phyloP scores from a whole-genome alignment of 2,329 filamentous ascomycete species.

The Chaetomiaceae sp. region DNA sequence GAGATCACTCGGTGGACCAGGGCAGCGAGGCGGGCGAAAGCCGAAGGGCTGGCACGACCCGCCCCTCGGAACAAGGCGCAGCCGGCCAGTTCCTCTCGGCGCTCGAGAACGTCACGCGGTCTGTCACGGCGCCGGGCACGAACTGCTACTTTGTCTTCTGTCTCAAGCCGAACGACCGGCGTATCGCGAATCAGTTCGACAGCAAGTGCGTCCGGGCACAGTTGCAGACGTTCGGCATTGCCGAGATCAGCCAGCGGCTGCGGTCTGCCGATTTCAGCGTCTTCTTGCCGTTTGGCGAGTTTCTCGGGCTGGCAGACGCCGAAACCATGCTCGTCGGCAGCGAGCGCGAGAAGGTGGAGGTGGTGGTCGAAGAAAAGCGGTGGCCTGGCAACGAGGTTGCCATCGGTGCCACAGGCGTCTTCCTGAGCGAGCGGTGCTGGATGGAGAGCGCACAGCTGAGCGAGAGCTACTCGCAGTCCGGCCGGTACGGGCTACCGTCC shows the following conservation, averaged over 20 bases:
- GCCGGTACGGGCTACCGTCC: constrained; percentile 50
- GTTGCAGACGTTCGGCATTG: constrained; percentile 91
- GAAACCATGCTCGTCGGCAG: constrained; percentile 85
- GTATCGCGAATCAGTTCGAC: constrained; percentile 98
- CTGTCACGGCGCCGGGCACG: constrained; percentile 72
- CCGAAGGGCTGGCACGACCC: constrained; percentile 38
- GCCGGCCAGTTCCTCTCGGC: constrained; percentile 88
- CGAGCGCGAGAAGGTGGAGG: constrained; percentile 85
- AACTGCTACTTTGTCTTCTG: constrained; percentile 98
- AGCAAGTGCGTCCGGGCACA: constrained; percentile 96
- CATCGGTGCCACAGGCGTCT: constrained; percentile 87
- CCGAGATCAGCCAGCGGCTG: constrained; percentile 90
- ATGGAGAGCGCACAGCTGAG: constrained; percentile 76
- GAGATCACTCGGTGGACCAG: constrained; percentile 41
- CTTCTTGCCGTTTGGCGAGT: constrained; percentile 93
- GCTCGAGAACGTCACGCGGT: constrained; percentile 85
- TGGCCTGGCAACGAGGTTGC: constrained; percentile 92
- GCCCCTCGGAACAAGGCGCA: constrained; percentile 70
- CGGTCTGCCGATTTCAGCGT: constrained; percentile 92
- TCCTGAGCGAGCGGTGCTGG: constrained; percentile 95
- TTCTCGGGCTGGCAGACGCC: constrained; percentile 79
- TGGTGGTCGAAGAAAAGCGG: constrained; percentile 83
- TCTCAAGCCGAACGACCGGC: constrained; percentile 91
- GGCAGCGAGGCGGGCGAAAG: constrained; percentile 44
- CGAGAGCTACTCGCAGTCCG: constrained; percentile 53